Conservation (phyloP, 2,329 filamentous ascomycete genomes). For the Aspergillus oerlinghausenensis region DNA sequence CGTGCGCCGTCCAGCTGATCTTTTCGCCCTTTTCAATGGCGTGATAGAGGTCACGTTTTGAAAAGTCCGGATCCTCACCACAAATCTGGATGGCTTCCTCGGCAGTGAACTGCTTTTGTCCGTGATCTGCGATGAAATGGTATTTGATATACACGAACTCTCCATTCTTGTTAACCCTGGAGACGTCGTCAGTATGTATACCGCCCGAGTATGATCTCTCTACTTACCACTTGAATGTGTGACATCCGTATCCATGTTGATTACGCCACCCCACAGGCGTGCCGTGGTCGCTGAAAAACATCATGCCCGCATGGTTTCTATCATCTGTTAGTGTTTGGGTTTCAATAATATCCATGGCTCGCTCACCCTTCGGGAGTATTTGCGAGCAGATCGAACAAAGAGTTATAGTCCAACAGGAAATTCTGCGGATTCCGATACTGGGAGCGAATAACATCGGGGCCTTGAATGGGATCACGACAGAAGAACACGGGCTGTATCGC, state of each 20-base stretch:
- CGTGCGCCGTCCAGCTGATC: conserved; percentile 42
- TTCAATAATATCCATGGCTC: too few relatives aligned
- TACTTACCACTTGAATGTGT: conserved; percentile 43
- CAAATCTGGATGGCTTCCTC: conserved; percentile 43
- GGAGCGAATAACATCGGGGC: conserved; percentile 46
- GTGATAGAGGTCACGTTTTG: conserved; percentile 45
- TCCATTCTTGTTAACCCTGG: conserved; percentile 43
- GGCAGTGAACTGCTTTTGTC: conserved; percentile 46
- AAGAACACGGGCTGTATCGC: conserved; percentile 44
- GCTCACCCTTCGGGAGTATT: conserved; percentile 42
- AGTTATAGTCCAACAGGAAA: conserved; percentile 48
- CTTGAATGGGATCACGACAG: conserved; percentile 45
- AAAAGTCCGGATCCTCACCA: conserved; percentile 50
- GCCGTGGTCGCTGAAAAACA: conserved; percentile 50
- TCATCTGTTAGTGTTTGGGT: neutral
- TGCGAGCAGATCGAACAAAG: conserved; percentile 47
- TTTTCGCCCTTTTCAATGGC: conserved; percentile 41
- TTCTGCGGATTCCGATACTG: conserved; percentile 46
- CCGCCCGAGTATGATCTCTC: too few relatives aligned
- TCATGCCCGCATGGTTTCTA: conserved; percentile 45
- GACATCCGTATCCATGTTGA: conserved; percentile 43
- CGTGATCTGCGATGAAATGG: conserved; percentile 46
- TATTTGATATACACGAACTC: conserved; percentile 51
- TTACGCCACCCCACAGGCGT: conserved; percentile 45
- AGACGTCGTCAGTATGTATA: conserved; percentile 7